Percentiles rank a stretch among this genome's conserved stretches.
phyloP scores from a whole-genome alignment of 805 yeast genomes.

The Ogataea trehaloabstinens region DNA sequence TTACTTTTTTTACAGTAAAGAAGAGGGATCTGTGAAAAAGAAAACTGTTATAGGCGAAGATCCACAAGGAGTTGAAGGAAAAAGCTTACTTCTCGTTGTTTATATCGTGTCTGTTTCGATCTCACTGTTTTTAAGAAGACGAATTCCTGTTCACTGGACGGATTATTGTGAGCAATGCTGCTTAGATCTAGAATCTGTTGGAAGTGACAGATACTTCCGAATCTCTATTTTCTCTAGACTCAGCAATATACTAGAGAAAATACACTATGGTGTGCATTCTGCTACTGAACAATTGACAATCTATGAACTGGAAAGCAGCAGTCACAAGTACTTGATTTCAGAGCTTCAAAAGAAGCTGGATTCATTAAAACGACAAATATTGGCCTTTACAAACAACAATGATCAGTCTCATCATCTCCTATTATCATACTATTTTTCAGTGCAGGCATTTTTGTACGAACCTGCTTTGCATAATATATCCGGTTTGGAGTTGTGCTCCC shows the following conservation, averaged over 20 bases:
- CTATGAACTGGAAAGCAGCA: slow-evolving; percentile 24
- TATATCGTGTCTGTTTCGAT: slow-evolving; percentile 64
- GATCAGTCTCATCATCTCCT: slow-evolving; percentile 37
- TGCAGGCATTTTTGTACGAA: slow-evolving; percentile 66
- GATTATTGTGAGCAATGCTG: slow-evolving; percentile 64
- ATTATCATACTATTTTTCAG: slow-evolving; percentile 55
- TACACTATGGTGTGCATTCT: slow-evolving; percentile 50
- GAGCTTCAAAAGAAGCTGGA: slow-evolving; percentile 52
- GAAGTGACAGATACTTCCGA: slow-evolving; percentile 33
- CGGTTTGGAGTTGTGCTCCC: slow-evolving; percentile 11
- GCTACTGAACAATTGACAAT: slow-evolving; percentile 35
- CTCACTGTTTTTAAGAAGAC: slow-evolving; percentile 63
- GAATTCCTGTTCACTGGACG: slow-evolving; percentile 62
- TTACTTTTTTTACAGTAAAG: slow-evolving; percentile 38
- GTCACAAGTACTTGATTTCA: slow-evolving; percentile 39
- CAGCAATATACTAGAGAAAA: slow-evolving; percentile 59
- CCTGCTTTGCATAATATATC: slow-evolving; percentile 34
- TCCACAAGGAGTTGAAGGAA: slow-evolving; percentile 43
- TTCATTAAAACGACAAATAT: slow-evolving; percentile 37
- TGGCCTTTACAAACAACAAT: slow-evolving; percentile 19
- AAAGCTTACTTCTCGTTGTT: slow-evolving; percentile 52
- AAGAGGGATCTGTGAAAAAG: slow-evolving; percentile 40
- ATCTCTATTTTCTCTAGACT: slow-evolving; percentile 60
- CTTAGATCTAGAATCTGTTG: slow-evolving; percentile 39
- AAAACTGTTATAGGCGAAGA: slow-evolving; percentile 37